phyloP scores from a whole-genome alignment of 2,329 filamentous ascomycete species.

The Ustilaginoidea virens region DNA sequence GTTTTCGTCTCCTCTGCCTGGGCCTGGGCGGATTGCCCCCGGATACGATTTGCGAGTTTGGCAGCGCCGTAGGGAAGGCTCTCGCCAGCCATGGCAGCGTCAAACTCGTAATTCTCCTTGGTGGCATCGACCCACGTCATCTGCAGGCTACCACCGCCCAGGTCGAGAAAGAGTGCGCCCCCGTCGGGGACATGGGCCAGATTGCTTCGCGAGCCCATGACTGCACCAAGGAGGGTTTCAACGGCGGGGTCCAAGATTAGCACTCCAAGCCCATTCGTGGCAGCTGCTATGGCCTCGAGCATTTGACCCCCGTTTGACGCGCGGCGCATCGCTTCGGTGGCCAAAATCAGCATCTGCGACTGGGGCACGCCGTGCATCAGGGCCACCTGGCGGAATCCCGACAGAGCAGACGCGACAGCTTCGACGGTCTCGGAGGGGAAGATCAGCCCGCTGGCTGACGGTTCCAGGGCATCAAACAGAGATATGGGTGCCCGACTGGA shows the following conservation, averaged over 20 bases:
- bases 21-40: conserved; percentile 20
- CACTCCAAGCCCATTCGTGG: conserved; percentile 50
- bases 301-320: conserved; percentile 61
- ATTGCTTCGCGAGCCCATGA: conserved; percentile 63
- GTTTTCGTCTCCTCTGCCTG: conserved; percentile 33
- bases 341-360: conserved; percentile 56
- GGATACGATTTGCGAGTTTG: conserved; percentile 34
- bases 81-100: conserved; percentile 37
- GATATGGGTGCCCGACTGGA: conserved; percentile 68
- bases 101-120: conserved; percentile 28
- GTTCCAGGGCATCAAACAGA: conserved; percentile 66
- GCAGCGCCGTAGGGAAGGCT: conserved; percentile 49
- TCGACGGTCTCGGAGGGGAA: conserved; percentile 43
- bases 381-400: conserved; percentile 59
- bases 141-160: conserved; percentile 59
- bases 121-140: conserved; percentile 46
- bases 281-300: conserved; percentile 43
- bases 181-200: conserved; percentile 42
- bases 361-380: conserved; percentile 50
- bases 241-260: conserved; percentile 61
- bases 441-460: conserved; percentile 19
- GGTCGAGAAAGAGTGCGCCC: conserved; percentile 72
- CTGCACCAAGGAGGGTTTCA: conserved; percentile 67
- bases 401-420: conserved; percentile 49
- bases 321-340: conserved; percentile 77